Conservation (phyloP, 495 filamentous ascomycete genomes). For the Penicillium fimorum region DNA sequence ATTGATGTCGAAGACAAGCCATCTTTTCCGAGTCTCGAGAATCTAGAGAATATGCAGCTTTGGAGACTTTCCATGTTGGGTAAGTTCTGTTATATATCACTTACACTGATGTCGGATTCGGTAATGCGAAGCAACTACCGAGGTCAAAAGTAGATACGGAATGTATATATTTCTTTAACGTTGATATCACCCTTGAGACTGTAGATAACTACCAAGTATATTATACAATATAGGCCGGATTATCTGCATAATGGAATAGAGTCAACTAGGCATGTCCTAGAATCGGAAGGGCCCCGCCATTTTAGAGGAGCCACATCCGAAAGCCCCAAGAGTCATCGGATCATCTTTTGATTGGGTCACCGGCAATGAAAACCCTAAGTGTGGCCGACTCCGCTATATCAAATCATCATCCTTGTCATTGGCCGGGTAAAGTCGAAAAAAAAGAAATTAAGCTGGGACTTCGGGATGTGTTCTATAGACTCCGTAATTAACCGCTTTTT, state of each 20-base stretch:
- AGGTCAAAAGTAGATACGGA: not conserved
- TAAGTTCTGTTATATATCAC: not conserved
- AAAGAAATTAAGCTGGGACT: not conserved
- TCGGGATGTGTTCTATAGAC: not conserved
- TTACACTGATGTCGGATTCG: not conserved
- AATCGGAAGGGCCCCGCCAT: conserved; percentile 1
- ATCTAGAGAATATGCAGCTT: not conserved
- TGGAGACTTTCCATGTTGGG: not conserved
- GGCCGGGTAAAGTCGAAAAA: not conserved
- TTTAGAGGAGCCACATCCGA: conserved; percentile 18
- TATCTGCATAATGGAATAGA: not conserved
- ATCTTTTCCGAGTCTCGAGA: not conserved
- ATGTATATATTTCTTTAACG: not conserved
- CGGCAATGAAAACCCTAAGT: not conserved
- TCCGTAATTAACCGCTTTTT: conserved; percentile 15
- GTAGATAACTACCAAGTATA: not conserved
- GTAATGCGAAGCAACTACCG: not conserved
- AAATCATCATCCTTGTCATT: conserved; percentile 17
- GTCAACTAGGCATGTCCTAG: not conserved
- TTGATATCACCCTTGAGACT: not conserved
- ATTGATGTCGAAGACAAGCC: not conserved
- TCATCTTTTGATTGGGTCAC: conserved; percentile 9
- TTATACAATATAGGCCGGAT: not conserved
- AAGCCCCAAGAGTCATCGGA: not conserved
- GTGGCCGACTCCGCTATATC: not conserved